Evolutionary conservation across 495 filamentous ascomycete genomes (phyloP).

Genomic region (Xylaria curta): DNA sequence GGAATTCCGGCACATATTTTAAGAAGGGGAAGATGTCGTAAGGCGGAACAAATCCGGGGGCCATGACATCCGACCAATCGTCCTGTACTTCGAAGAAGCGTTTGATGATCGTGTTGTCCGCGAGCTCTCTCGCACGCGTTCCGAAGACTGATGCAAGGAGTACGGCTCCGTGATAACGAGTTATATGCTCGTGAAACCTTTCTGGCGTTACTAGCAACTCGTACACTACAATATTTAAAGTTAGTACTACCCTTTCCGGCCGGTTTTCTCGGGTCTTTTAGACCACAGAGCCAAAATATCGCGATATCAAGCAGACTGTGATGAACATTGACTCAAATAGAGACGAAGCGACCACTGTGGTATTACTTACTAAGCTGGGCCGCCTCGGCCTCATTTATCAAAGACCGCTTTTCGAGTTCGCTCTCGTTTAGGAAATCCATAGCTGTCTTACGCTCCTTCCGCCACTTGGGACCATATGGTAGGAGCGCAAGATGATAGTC

Average conservation of each 20-base stretch:
- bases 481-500: slow-evolving; percentile 54
- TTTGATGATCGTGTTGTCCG: slow-evolving; percentile 15
- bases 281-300: background rate
- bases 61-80: slow-evolving; percentile 40
- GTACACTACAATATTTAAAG: slow-evolving; percentile 17
- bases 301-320: background rate
- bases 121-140: slow-evolving; percentile 14
- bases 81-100: slow-evolving; percentile 28
- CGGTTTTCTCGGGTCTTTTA: background rate
- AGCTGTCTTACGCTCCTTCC: slow-evolving; percentile 35
- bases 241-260: background rate
- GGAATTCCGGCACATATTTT: slow-evolving; percentile 19
- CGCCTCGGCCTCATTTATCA: slow-evolving; percentile 40
- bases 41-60: slow-evolving; percentile 48
- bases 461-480: slow-evolving; percentile 42
- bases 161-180: slow-evolving; percentile 36
- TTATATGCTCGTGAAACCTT: slow-evolving; percentile 30
- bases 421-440: slow-evolving; percentile 42
- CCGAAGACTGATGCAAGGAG: slow-evolving; percentile 34
- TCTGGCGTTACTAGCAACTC: slow-evolving; percentile 30
- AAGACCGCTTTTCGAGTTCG: slow-evolving; percentile 32
- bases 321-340: background rate
- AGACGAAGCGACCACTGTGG: background rate
- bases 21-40: slow-evolving; percentile 26
- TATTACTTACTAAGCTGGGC: slow-evolving; percentile 25